Evolutionary conservation across 176 grass and related monocot species (phyloP).

Genomic region (Oryza rufipogon): DNA sequence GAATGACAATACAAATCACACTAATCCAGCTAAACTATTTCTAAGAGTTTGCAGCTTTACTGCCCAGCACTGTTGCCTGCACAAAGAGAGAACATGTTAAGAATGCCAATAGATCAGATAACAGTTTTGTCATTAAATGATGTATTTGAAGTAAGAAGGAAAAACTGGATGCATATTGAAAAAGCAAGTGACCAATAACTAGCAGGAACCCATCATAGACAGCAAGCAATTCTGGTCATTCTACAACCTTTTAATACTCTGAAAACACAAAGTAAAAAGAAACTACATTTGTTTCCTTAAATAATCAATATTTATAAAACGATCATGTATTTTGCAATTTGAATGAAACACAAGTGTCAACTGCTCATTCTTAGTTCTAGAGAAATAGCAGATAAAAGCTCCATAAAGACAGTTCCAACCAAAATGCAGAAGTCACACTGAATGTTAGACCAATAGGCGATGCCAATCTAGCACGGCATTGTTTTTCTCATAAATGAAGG

Average conservation of each 20-base stretch:
- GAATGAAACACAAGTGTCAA: conserved; percentile 1
- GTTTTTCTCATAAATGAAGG: not conserved
- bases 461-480: not conserved
- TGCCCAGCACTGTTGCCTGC: conserved; percentile 29
- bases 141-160: conserved; percentile 13
- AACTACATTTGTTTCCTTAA: not conserved
- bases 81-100: conserved; percentile 29
- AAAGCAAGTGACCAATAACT: not conserved
- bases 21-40: conserved; percentile 8
- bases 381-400: not conserved
- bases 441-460: not conserved
- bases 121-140: not conserved
- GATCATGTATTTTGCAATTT: not conserved
- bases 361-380: not conserved
- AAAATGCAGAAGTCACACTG: not conserved
- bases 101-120: conserved; percentile 19
- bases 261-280: conserved; percentile 10
- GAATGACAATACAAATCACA: not conserved
- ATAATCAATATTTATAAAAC: conserved; percentile 10
- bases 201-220: not conserved
- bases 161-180: not conserved
- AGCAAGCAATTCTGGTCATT: not conserved
- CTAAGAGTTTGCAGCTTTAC: not conserved
- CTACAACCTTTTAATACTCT: not conserved
- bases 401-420: not conserved